These are phyloP conservation scores for Candida tetrigidarum DNA, from an alignment of 1,139 yeast species.

Conservation along the genomic window DNA sequence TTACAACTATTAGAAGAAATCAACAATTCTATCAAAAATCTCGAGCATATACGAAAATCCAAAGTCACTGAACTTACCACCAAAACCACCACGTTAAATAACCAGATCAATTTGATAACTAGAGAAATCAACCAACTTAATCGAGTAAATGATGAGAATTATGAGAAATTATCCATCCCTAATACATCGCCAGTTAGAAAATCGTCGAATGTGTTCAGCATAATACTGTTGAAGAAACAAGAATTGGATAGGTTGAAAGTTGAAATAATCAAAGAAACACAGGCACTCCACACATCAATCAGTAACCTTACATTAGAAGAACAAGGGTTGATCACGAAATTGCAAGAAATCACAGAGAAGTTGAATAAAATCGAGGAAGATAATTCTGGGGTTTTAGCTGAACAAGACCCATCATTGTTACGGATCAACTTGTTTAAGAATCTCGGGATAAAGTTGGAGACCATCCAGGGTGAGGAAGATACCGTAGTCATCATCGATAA, in stretches of 20 bases:
- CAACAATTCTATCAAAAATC: slow-evolving; percentile 37
- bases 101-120: slow-evolving; percentile 21
- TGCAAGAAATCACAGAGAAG: slow-evolving; percentile 25
- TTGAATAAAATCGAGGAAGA: slow-evolving; percentile 23
- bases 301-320: slow-evolving; percentile 50
- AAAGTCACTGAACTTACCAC: slow-evolving; percentile 26
- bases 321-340: slow-evolving; percentile 39
- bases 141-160: slow-evolving; percentile 23
- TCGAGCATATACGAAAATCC: slow-evolving; percentile 29
- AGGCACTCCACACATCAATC: slow-evolving; percentile 57
- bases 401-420: slow-evolving; percentile 40
- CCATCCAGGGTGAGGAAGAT: slow-evolving; percentile 14
- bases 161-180: slow-evolving; percentile 16
- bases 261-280: slow-evolving; percentile 57
- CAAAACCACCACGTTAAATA: slow-evolving; percentile 26
- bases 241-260: slow-evolving; percentile 55
- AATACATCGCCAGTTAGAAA: neutral
- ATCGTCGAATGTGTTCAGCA: neutral
- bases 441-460: slow-evolving; percentile 47
- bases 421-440: slow-evolving; percentile 49
- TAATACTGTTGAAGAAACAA: slow-evolving; percentile 26
- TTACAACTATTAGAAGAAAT: slow-evolving; percentile 52
- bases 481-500: slow-evolving; percentile 56
- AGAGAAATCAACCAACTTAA: slow-evolving; percentile 29
- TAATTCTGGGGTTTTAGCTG: slow-evolving; percentile 24